A percentile compares a stretch with the other conserved stretches of the same genome.
Conservation (phyloP, 495 filamentous ascomycete species). For the Podospora conica region DNA sequence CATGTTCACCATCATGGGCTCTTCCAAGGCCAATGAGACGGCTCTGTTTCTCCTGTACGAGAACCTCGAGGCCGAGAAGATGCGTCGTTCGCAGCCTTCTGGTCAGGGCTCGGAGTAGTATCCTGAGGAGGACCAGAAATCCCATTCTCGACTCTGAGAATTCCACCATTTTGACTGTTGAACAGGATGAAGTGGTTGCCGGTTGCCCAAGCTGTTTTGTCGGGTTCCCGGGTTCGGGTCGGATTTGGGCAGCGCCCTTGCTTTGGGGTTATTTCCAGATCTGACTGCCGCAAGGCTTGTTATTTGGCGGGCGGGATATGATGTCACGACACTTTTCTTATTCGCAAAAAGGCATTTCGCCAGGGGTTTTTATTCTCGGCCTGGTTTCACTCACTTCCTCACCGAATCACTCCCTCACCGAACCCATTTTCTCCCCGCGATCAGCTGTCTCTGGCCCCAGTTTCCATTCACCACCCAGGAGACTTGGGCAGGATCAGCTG, state of each 20-base stretch:
- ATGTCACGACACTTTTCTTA: slow-evolving; percentile 39
- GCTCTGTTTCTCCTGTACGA: slow-evolving; percentile 95
- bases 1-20: slow-evolving; percentile 99
- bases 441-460: neutral
- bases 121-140: slow-evolving; percentile 20
- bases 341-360: slow-evolving; percentile 30
- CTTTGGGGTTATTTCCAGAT: slow-evolving; percentile 44
- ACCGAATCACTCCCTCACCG: slow-evolving; percentile 21
- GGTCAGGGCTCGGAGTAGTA: slow-evolving; percentile 59
- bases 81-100: slow-evolving; percentile 70
- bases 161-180: slow-evolving; percentile 16
- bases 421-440: slow-evolving; percentile 23
- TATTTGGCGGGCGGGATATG: slow-evolving; percentile 41
- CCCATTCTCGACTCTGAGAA: slow-evolving; percentile 14
- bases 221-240: slow-evolving; percentile 33
- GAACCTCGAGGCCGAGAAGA: slow-evolving; percentile 98
- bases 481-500: neutral
- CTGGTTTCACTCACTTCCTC: slow-evolving; percentile 23
- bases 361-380: slow-evolving; percentile 31
- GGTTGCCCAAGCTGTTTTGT: slow-evolving; percentile 14
- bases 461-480: neutral
- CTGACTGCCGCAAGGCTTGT: slow-evolving; percentile 55
- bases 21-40: slow-evolving; percentile 83
- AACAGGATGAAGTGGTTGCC: slow-evolving; percentile 17
- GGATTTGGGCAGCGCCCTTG: slow-evolving; percentile 37